phyloP scores from a whole-genome alignment of 2,329 filamentous ascomycete species.

The Phialophora expanda region DNA sequence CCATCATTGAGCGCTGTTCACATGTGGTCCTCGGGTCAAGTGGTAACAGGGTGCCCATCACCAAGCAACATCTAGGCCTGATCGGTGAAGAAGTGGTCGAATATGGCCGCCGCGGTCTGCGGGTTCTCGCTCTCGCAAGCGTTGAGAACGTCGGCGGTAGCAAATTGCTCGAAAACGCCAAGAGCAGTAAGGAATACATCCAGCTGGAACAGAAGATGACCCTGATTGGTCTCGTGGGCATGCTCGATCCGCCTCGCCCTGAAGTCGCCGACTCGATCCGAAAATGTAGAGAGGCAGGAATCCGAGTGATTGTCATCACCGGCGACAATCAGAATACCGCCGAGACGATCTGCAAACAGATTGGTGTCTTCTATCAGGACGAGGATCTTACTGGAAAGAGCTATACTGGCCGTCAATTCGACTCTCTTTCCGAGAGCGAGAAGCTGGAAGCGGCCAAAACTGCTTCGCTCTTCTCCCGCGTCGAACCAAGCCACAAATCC shows the following conservation, averaged over 20 bases:
- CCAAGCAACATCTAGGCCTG: conserved; percentile 69
- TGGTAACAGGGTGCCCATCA: conserved; percentile 77
- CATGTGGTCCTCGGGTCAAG: conserved; percentile 76
- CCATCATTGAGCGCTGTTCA: conserved; percentile 89
- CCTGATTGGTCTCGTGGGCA: conserved; percentile 87
- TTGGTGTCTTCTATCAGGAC: conserved; percentile 82
- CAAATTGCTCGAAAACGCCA: conserved; percentile 73
- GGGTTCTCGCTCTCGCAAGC: conserved; percentile 90
- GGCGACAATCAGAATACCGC: conserved; percentile 98
- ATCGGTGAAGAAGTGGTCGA: conserved; percentile 80
- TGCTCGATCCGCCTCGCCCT: conserved; percentile 94
- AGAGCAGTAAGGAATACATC: conserved; percentile 81
- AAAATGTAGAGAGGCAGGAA: conserved; percentile 90
- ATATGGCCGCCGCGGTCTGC: conserved; percentile 89
- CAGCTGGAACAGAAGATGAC: conserved; percentile 94
- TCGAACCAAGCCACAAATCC: conserved; percentile 96
- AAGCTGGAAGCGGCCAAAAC: conserved; percentile 82
- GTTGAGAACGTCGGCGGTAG: conserved; percentile 75
- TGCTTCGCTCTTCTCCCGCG: conserved; percentile 92
- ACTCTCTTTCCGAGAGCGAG: conserved; percentile 76
- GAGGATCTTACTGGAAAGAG: conserved; percentile 91
- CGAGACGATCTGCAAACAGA: conserved; percentile 96
- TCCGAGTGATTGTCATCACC: conserved; percentile 96
- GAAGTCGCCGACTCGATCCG: conserved; percentile 85
- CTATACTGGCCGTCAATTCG: conserved; percentile 93